These are phyloP conservation scores for Trichosporon faecale DNA, from an alignment of 1,284 basidiomycete genomes.

Conservation along the genomic window DNA sequence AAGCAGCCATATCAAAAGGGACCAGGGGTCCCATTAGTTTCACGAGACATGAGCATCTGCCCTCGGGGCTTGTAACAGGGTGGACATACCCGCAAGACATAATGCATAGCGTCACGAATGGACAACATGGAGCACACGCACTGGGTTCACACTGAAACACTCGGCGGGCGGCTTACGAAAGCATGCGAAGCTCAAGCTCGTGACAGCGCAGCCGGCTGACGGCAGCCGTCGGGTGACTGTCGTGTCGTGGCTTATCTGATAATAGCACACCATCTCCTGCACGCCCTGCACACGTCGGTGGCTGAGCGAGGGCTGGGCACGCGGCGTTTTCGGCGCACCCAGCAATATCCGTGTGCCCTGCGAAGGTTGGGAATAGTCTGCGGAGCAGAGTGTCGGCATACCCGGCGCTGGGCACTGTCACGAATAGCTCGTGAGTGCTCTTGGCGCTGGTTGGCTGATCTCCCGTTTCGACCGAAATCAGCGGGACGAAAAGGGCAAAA, in stretches of 20 bases:
- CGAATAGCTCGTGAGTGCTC: neutral
- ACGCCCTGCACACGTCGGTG: neutral
- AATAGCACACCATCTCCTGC: neutral
- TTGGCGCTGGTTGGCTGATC: neutral
- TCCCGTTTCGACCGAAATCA: neutral
- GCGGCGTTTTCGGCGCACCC: neutral
- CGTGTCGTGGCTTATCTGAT: constrained; percentile 11
- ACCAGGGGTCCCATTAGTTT: neutral
- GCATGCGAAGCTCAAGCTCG: too few species aligned
- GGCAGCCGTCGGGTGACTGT: too few species aligned
- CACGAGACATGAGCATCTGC: neutral
- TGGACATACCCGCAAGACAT: neutral
- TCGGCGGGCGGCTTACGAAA: too few species aligned
- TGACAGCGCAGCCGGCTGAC: too few species aligned
- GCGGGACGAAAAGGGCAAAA: neutral
- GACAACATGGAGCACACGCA: neutral
- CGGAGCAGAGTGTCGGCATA: neutral
- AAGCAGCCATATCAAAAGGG: neutral
- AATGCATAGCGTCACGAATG: neutral
- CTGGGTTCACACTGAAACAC: neutral
- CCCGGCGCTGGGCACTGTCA: neutral
- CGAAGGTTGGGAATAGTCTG: neutral
- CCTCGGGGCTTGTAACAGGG: neutral
- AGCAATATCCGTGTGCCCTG: neutral
- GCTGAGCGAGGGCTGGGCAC: neutral